Conservation (phyloP, 1,139 yeast species). For the Protomyces inouyei region DNA sequence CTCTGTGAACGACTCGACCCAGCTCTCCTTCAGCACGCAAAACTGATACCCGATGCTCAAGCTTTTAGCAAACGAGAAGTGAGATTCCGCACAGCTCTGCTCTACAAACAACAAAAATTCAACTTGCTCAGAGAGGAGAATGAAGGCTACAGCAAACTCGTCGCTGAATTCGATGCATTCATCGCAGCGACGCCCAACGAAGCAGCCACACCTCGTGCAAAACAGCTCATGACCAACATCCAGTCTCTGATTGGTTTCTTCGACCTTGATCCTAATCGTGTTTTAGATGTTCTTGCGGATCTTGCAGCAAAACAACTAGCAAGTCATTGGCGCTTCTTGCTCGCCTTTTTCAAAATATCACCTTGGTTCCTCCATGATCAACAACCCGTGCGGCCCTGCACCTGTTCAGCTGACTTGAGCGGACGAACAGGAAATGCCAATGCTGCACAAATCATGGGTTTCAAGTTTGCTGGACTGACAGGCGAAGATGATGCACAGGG, state of each 20-base stretch:
- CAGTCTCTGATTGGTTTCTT: conserved; percentile 69
- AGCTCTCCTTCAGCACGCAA: conserved; percentile 7
- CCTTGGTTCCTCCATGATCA: conserved; percentile 18
- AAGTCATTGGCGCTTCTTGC: conserved; percentile 12
- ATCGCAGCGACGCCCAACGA: background rate
- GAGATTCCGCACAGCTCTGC: conserved; percentile 45
- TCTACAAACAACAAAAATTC: conserved; percentile 67
- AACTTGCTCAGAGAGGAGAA: conserved; percentile 72
- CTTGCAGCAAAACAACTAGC: conserved; percentile 36
- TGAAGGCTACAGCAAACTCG: conserved; percentile 72
- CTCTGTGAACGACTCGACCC: conserved; percentile 16
- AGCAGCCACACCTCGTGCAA: conserved; percentile 42
- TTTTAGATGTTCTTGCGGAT: conserved; percentile 58
- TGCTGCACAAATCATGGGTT: conserved; percentile 58
- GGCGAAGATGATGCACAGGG: conserved; percentile 39
- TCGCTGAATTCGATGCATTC: conserved; percentile 47
- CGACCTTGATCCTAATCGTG: conserved; percentile 68
- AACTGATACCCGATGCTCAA: conserved; percentile 5
- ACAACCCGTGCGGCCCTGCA: background rate
- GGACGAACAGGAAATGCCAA: conserved; percentile 53
- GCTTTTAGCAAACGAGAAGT: conserved; percentile 42
- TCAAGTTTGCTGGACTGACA: conserved; percentile 48
- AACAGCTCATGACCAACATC: conserved; percentile 50
- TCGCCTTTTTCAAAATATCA: background rate
- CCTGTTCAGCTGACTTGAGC: conserved; percentile 1